Base-by-base conservation (phyloP, 2,329 filamentous ascomycete species). In the Colletotrichum truncatum region DNA sequence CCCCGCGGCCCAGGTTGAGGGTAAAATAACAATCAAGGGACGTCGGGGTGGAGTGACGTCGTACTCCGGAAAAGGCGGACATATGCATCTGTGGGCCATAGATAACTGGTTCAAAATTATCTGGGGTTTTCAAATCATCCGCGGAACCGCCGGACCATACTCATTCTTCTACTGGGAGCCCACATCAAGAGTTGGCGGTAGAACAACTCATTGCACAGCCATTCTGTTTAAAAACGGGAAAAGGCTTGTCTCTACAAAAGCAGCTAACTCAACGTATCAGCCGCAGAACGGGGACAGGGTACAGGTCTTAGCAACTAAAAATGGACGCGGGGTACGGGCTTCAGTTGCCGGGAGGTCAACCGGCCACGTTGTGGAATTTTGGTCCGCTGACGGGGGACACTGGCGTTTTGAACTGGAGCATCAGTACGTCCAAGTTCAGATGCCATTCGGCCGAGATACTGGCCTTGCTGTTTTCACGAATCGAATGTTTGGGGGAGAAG, bases 41-140 rank as follows among this genome's bases (percentile, higher is more conserved):
- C 48, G 48, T 25, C 23, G 34, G 14, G 12, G 34, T 7, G 25
- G 25, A 9, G 3, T 25, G 1, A 12, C 14, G 38, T 43, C 53
- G 25, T 57, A 34, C 54, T 23, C 39, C 11, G 54, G 54, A 18
- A 16, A 21, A 11, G 54, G 54, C 14, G 54, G 54, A 12, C 41
- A 46, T 28, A 14, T 34, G 9, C 54, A 36, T 3, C 21, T 48
- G 38, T 57, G 54, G 54, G 54, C 54, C 8, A 48, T 26, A 9
- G 54, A 57, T 30, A 48, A 26, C 26, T 57, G 54, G 54, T 38
- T 57, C 54, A 57, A 57, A 30, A 36, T 57, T 23, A 25, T 23
- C 10, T 32, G 32, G 39, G 32, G 54, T 18, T 48, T 32, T 18
- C 23, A 16, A 11, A 38, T 57, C 16, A 34, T 57, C 41, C 54